Evolutionary conservation across 305 asterid species (phyloP).

Genomic region (Fraxinus greggii): DNA sequence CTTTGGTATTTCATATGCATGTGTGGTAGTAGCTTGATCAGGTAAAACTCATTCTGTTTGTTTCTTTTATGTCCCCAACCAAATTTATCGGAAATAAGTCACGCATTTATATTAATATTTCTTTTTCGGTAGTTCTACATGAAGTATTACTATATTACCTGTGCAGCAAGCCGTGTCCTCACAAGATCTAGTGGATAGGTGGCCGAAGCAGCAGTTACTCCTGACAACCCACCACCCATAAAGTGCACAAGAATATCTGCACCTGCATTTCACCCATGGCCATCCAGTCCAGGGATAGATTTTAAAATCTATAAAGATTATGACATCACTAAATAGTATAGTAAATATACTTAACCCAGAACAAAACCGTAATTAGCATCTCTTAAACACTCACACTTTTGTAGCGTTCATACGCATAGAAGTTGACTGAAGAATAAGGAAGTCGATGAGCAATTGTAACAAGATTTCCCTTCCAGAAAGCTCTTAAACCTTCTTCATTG

Average conservation of each 20-base stretch:
- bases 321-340: constrained; percentile 2
- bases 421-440: constrained; percentile 85
- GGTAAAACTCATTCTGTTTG: neutral
- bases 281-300: constrained; percentile 65
- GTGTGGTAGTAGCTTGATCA: neutral
- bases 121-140: neutral
- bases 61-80: neutral
- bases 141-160: constrained; percentile 42
- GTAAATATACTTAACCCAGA: neutral
- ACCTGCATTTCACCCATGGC: constrained; percentile 36
- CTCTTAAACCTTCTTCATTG: constrained; percentile 87
- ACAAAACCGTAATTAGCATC: constrained; percentile 10
- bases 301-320: constrained; percentile 54
- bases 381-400: constrained; percentile 56
- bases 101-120: neutral
- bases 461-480: constrained; percentile 97
- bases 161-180: constrained; percentile 91
- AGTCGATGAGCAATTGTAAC: constrained; percentile 92
- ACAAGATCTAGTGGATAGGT: constrained; percentile 94
- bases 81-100: neutral
- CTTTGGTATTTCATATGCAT: neutral
- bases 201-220: constrained; percentile 88
- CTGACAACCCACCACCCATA: constrained; percentile 90
- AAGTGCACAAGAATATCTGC: constrained; percentile 66
- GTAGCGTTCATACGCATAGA: constrained; percentile 79